Base-by-base conservation (phyloP, 768 basidiomycete species). In the Russula foetens region DNA sequence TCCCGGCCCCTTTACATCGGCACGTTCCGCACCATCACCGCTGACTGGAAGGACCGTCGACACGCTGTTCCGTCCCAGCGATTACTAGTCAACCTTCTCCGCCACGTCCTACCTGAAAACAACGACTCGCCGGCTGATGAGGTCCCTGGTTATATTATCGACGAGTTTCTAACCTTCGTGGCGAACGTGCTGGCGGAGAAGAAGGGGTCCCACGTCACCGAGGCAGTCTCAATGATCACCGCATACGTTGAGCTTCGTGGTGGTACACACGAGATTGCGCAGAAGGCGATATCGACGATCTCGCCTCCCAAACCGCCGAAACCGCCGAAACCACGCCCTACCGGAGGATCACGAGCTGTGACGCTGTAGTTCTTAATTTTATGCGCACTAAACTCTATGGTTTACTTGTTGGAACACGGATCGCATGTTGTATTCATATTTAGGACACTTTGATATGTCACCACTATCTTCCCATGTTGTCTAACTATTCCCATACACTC, bases 51-150 rank as follows among this genome's bases (percentile, higher is more conserved):
- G 28, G 44, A 17, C 11, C 33, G 7, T 14, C 53, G 48, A 24
- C 33, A 59, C 4, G 39, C 31, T 1, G 14, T 31, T 24, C 47
- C 46, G 26, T 51, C 53, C 8, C 58, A 59, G 28, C 45, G 68
- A 58, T 3, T 66, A 67, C 5, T 63, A 52, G 5, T 72, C 68
- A 21, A 71, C 72, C 21, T 64, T 64, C 54, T 67, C 56, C 15
- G 71, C 69, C 24, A 67, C 24, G 33, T 67, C 67, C 67, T 74
- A 68, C 66, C 46, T 26, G 33, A 14, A 26, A 29, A 45, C n/a
- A 17, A 39, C 11, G 54, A 57, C 23, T 14, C 48, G 14, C 48
- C 56, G 6, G 4, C 48, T 3, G 39, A 58, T 23, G 48, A 49
- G 7, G 31, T 59, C 7, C 51, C 58, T 15, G 51, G 29, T 26